Evolutionary conservation across 306 rosid species (phyloP).

Genomic region (Quercus gilva): DNA sequence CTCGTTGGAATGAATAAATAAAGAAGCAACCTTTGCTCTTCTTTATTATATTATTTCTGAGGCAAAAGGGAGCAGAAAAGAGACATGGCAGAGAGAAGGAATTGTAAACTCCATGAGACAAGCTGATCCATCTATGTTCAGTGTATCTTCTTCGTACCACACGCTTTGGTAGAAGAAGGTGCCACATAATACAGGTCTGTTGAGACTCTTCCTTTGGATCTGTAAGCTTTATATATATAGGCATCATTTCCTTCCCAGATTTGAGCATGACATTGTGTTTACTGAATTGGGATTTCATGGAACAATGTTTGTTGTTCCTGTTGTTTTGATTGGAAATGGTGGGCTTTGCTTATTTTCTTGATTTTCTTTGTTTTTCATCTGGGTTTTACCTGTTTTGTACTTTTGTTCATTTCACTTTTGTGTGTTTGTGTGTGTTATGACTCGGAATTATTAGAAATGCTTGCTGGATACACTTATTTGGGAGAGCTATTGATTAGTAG

Average conservation of each 20-base stretch:
- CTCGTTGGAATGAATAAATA: slow-evolving; percentile 12
- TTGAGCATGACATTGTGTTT: slow-evolving; percentile 11
- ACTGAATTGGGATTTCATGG: slow-evolving; percentile 16
- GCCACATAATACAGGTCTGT: slow-evolving; percentile 1
- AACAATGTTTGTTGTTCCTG: slow-evolving; percentile 11
- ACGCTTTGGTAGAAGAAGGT: slow-evolving; percentile 27
- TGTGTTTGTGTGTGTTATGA: not conserved
- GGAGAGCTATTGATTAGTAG: not conserved
- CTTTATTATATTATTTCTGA: not conserved
- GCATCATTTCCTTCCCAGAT: not conserved
- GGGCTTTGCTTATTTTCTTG: slow-evolving; percentile 22
- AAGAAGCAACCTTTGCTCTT: slow-evolving; percentile 14
- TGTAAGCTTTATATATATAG: slow-evolving; percentile 37
- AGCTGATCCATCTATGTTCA: slow-evolving; percentile 23
- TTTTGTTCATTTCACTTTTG: too few relatives aligned
- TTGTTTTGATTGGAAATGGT: slow-evolving; percentile 5
- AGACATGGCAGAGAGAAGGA: slow-evolving; percentile 9
- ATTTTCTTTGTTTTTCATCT: slow-evolving; percentile 18
- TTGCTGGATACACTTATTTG: not conserved
- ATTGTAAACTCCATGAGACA: slow-evolving; percentile 24
- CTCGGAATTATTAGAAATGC: not conserved
- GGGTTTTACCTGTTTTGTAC: slow-evolving; percentile 4
- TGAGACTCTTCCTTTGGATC: slow-evolving; percentile 17
- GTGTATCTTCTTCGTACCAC: slow-evolving; percentile 24
- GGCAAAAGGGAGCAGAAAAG: slow-evolving; percentile 18